Base-by-base conservation (phyloP, 2,329 filamentous ascomycete genomes). In the Diaporthe longicolla region DNA sequence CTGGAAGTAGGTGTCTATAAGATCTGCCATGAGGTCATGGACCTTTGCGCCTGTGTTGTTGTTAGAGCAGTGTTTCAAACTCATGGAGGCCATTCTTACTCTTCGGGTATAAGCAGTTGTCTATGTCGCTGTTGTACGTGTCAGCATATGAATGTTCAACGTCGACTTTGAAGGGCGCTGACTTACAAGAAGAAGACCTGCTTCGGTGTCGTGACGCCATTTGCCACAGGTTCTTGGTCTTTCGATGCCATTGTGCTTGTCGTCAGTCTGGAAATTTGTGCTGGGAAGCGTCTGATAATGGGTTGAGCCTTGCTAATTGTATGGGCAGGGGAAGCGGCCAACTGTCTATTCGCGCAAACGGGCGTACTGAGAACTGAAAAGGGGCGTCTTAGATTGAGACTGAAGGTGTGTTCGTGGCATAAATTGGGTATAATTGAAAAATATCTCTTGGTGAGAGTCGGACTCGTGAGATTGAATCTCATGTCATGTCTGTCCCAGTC, bases 51-150 rank as follows among this genome's bases (percentile, higher is more conserved):
- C 93, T 93, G 75, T 73, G 13, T 24, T 24, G 57, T 11, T 24
- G 76, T 79, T 75, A 81, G 78, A 37, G n/a, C 19, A 9, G 7
- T 15, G 21, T 26, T 24, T 24, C 13, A 24, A 59, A 4, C 9
- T 26, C 24, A 19, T 21, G 17, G 5, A 29, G 19, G 29, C 1
- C 10, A 32, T 35, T 82, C 89, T 83, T 81, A 95, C 94, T 95
- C 84, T 93, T 95, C 0, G 95, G 92, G 80, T 98, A 98, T 72
- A 98, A 90, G 84, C 97, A 99, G 81, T 99, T 99, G 87, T 99
- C 97, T 81, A 99, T 98, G 82, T 99, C 97, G 81, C 98, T 98
- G 83, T 90, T 92, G n/a, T 32, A 32, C 21, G 13, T 54, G 63
- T 68, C 82, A 92, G 89, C 26, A 7, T 50, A 71, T 82, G 70